Base-by-base conservation (phyloP, 2,329 filamentous ascomycete species). In the Phialophora tarda region DNA sequence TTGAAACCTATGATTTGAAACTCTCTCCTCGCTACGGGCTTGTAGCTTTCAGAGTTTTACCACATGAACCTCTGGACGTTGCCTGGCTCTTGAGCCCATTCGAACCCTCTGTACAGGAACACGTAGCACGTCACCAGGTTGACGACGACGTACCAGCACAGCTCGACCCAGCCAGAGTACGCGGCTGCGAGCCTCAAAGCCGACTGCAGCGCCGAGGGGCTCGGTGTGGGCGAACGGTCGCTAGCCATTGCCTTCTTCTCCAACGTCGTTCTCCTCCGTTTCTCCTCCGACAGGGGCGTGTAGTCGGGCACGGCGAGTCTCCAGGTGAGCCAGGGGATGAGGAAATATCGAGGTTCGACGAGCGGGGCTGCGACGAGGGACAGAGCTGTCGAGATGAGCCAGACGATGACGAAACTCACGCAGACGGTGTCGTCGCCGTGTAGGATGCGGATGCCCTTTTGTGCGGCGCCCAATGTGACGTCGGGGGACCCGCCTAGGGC, bases 271-370 rank as follows among this genome's bases (percentile, higher is more conserved):
- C 21, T 28, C 56, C 51, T 57, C 34, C 21, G 26, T 38, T 63
- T 50, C 28, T 50, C 34, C 8, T 26, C 62, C 1, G 68, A 68
- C 38, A 58, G 41, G 2, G 56, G 51, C 2, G 62, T 47, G 54
- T 68, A 66, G 28, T 69, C 67, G 6, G 70, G 92, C 0, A 96
- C 80, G 73, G 96, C 85, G 7, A 98, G 79, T 0, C 95, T 86
- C 92, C 93, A 98, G 73, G 97, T 88, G 8, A 97, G 86, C 92
- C 93, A 99, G 0, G 94, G 93, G 12, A 97, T 84, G 75, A 99
- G 96, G 77, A 97, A 97, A 78, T 99, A 99, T 14, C 95, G 87
- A 14, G 95, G 95, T 77, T 99, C 95, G 10, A 99, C 94, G 0
- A 99, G 85, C 0, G 95, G 93, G 0, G 95, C 93, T 0, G 92